Percentiles rank a stretch among this genome's conserved stretches.
phyloP scores from a whole-genome alignment of 345 rosid species.

The Eucalyptus cloeziana region DNA sequence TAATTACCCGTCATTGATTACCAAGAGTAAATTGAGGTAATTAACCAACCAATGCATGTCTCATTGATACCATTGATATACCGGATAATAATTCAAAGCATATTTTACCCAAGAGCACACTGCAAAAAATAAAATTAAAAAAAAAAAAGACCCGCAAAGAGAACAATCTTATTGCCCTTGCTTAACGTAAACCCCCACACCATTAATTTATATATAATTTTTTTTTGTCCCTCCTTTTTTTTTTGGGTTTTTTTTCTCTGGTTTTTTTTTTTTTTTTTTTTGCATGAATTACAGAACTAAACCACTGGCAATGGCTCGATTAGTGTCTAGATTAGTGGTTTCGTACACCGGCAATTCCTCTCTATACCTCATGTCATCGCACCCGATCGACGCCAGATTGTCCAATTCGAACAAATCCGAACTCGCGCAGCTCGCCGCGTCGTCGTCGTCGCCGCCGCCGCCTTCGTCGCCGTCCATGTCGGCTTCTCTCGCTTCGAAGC shows the following conservation, averaged over 20 bases:
- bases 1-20: background rate
- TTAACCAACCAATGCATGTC: background rate
- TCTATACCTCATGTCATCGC: constrained; percentile 32
- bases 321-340: constrained; percentile 64
- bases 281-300: constrained; percentile 34
- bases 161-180: constrained; percentile 7
- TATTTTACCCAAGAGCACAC: background rate
- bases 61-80: background rate
- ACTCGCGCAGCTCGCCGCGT: constrained; percentile 75
- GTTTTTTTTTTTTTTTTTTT: background rate
- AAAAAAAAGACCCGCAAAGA: background rate
- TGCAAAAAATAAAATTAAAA: background rate
- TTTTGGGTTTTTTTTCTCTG: background rate
- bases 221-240: background rate
- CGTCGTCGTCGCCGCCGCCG: constrained; percentile 6
- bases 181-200: constrained; percentile 42
- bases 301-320: constrained; percentile 71
- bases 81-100: background rate
- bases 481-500: background rate
- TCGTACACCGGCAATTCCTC: constrained; percentile 95
- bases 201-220: constrained; percentile 7
- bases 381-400: constrained; percentile 68
- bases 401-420: constrained; percentile 93
- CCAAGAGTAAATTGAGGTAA: background rate
- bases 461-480: background rate